Evolutionary conservation across 1,284 basidiomycete species (phyloP), one percentile per base, ranked within the genome.

Genomic region (Peniophora sp.): DNA sequence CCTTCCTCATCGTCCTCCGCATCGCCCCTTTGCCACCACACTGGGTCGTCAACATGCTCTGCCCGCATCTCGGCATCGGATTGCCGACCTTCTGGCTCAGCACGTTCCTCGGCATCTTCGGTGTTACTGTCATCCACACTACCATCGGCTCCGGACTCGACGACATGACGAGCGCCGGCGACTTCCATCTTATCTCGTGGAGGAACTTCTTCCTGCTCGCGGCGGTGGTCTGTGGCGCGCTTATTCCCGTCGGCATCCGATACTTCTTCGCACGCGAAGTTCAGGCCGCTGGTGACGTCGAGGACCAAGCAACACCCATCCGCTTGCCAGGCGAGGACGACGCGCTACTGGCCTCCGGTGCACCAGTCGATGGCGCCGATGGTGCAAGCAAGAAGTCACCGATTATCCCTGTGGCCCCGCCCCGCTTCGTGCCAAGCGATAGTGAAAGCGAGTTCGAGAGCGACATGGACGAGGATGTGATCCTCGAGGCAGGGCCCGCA

Each of bases 11-110:
- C 64, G 83, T 98, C 18, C 74, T 97, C 32, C 85, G 92, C 51
- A 97, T 99, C 61, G 90, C 94, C 12, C 96, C 96, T 0, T 77
- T 98, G 15, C 96, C 96, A 2, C 96, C 96, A 3, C 96, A 99
- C 64, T 97, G 94, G 93, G 84, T 96, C 48, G 85, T 97, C 59
- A 98, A 98, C 68, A 79, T 97, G 51, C 73, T 97, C 14, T 88
- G 92, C 49, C 96, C 96, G 0, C 96, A 99, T 62, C 79, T 99
- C 14, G 92, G 93, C 18, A 96, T 99, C 57, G 77, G 81, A 2
- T 67, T 95, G 48, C 65, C 84, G 17, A 78, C 88, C 0, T 99
- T 99, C 68, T 99, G 94, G 94, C 70, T 81, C 48, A 88, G 85
- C 58, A 94, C 92, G 0, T 93, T 89, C 67, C 73, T 97, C 32